Percentiles rank a stretch among this genome's conserved stretches.
phyloP scores from a whole-genome alignment of 2,329 filamentous ascomycete genomes.

The Colletotrichum melonis region DNA sequence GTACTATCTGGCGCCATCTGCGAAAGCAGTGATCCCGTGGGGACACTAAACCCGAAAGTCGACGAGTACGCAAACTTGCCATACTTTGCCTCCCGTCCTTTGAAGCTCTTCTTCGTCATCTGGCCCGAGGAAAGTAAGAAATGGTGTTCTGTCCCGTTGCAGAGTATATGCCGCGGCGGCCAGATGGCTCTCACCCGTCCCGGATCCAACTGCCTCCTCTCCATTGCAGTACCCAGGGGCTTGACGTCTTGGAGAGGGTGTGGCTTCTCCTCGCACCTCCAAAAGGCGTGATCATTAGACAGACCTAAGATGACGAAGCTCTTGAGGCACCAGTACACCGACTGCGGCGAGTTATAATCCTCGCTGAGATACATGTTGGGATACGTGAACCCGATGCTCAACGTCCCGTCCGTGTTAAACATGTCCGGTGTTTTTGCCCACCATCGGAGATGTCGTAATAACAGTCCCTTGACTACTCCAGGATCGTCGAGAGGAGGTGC shows the following conservation, averaged over 20 bases:
- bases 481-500: constrained; percentile 45
- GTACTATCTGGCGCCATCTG: constrained; percentile 39
- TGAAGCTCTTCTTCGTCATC: constrained; percentile 45
- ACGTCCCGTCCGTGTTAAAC: constrained; percentile 55
- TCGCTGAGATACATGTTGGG: constrained; percentile 60
- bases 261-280: constrained; percentile 49
- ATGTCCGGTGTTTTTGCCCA: constrained; percentile 51
- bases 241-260: constrained; percentile 42
- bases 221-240: neutral
- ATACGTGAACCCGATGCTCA: constrained; percentile 50
- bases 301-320: constrained; percentile 52
- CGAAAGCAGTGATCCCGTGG: constrained; percentile 42
- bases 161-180: constrained; percentile 54
- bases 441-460: constrained; percentile 56
- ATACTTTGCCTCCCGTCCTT: constrained; percentile 51
- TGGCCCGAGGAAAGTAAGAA: constrained; percentile 52
- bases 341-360: constrained; percentile 63
- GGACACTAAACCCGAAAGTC: constrained; percentile 49
- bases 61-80: constrained; percentile 54
- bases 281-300: constrained; percentile 49
- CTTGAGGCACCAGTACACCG: constrained; percentile 60
- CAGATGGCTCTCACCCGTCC: neutral
- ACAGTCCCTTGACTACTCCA: constrained; percentile 51
- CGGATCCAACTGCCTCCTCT: neutral
- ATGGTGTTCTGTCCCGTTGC: constrained; percentile 47